Evolutionary conservation across 345 rosid genomes (phyloP).

Genomic region (Lumnitzera racemosa): DNA sequence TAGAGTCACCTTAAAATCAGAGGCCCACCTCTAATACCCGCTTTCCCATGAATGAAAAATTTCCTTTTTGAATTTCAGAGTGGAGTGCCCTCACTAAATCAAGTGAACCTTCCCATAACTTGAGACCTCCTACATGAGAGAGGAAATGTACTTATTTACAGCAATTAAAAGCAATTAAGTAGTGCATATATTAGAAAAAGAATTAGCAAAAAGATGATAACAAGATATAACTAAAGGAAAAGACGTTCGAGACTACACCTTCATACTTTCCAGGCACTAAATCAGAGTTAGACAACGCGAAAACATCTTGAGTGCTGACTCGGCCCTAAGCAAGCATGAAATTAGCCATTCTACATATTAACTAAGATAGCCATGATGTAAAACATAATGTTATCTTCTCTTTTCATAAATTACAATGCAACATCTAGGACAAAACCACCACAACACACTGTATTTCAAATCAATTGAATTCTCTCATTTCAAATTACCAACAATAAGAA

Average conservation of each 20-base stretch:
- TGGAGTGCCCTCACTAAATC: conserved; percentile 82
- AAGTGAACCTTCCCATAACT: conserved; percentile 95
- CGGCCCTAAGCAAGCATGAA: conserved; percentile 45
- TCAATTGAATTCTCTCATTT: too few species aligned
- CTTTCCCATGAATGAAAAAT: conserved; percentile 50
- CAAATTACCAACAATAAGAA: too few species aligned
- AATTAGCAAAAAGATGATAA: conserved; percentile 1
- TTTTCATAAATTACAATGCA: background rate
- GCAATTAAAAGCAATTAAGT: background rate
- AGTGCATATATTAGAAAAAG: too few species aligned
- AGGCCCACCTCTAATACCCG: conserved; percentile 72
- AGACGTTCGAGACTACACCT: conserved; percentile 25
- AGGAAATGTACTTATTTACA: background rate
- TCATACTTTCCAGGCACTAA: conserved; percentile 92
- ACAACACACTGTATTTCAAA: too few species aligned
- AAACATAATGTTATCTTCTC: background rate
- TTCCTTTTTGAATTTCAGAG: conserved; percentile 41
- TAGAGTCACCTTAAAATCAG: conserved; percentile 21
- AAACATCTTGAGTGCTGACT: conserved; percentile 75
- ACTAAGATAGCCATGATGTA: background rate
- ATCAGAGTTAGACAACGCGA: conserved; percentile 80
- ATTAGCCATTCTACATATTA: too few species aligned
- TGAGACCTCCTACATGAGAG: conserved; percentile 62
- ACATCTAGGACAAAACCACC: too few species aligned
- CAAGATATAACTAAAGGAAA: background rate